Evolutionary conservation across 352 stramenopile genomes (phyloP).

Genomic region (Achlya hypogyna): DNA sequence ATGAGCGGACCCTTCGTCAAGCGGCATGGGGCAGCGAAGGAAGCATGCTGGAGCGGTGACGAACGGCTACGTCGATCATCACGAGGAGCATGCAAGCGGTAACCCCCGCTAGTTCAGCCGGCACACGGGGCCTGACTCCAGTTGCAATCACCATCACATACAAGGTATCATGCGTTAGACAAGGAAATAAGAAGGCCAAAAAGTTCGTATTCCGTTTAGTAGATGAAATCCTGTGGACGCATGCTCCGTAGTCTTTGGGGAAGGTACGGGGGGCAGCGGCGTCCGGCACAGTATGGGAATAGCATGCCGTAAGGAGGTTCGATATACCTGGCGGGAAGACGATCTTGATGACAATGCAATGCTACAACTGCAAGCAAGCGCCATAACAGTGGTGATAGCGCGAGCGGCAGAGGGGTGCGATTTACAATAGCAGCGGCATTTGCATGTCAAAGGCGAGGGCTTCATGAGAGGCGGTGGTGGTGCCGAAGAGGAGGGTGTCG

Average conservation of each 20-base stretch:
- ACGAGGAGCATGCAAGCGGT: too few relatives aligned
- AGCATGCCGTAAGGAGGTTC: background rate
- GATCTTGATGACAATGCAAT: slow-evolving; percentile 2
- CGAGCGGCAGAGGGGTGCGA: background rate
- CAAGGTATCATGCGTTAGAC: too few relatives aligned
- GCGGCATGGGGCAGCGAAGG: too few relatives aligned
- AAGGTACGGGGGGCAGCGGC: background rate
- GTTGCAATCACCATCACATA: too few relatives aligned
- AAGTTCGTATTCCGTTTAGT: background rate
- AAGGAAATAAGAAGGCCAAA: too few relatives aligned
- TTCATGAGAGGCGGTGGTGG: background rate
- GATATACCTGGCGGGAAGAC: background rate
- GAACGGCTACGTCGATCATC: too few relatives aligned
- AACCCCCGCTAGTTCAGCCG: too few relatives aligned
- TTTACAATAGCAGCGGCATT: slow-evolving; percentile 14
- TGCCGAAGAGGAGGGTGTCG: background rate
- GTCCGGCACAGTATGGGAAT: slow-evolving; percentile 6
- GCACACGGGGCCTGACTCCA: too few relatives aligned
- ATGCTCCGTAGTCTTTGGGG: background rate
- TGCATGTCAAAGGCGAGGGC: background rate
- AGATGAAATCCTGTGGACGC: background rate
- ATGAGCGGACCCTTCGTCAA: too few relatives aligned
- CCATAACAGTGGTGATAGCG: background rate
- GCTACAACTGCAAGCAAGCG: background rate
- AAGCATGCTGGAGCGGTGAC: too few relatives aligned